Evolutionary conservation across 2,329 filamentous ascomycete genomes (phyloP).

Genomic region (Talaromyces sp.): DNA sequence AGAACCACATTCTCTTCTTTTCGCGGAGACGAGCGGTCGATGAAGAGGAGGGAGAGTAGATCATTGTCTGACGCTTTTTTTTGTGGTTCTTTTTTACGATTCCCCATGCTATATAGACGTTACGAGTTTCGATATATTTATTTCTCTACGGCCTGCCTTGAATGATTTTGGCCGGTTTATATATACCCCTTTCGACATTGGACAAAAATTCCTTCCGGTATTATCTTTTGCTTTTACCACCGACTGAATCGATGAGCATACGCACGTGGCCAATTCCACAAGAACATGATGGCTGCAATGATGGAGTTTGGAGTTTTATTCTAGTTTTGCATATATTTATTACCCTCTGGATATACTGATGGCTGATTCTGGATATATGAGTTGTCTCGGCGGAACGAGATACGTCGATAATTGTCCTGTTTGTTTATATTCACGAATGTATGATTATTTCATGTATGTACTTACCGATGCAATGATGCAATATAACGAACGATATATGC

Average conservation of each 20-base stretch:
- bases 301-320: constrained; percentile 1
- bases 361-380: neutral
- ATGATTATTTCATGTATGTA: constrained; percentile 3
- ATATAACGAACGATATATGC: neutral
- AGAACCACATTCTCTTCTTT: constrained; percentile 28
- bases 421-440: constrained; percentile 4
- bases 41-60: constrained; percentile 20
- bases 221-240: neutral
- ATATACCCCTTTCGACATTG: neutral
- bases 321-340: neutral
- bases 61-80: too few species aligned
- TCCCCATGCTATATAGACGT: neutral
- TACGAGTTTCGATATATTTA: neutral
- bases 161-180: neutral
- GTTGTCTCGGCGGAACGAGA: neutral
- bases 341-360: neutral
- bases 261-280: neutral
- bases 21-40: constrained; percentile 26
- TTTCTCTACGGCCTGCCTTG: neutral
- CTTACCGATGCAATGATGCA: neutral
- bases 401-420: neutral
- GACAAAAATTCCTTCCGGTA: neutral
- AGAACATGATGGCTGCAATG: neutral
- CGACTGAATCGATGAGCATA: neutral
- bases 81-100: neutral